Evolutionary conservation across 208 protist genomes (phyloP).

Genomic region (Balamuthia mandrillaris): DNA sequence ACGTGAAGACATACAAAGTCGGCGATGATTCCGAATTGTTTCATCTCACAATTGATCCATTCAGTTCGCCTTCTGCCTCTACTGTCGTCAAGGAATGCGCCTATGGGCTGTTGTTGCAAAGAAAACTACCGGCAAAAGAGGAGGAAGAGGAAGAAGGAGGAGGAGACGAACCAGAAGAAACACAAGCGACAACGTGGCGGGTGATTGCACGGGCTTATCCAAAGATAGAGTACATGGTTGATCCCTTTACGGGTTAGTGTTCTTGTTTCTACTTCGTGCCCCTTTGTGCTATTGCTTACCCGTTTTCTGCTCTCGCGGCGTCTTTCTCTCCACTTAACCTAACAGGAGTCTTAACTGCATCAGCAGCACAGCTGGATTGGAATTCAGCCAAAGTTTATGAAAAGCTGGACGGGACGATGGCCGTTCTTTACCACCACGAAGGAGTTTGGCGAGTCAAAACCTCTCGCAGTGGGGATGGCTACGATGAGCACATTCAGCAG

Average conservation of each 20-base stretch:
- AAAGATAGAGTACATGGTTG: conserved; percentile 13
- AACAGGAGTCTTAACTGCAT: no score
- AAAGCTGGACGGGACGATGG: conserved; percentile 26
- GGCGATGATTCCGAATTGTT: not conserved
- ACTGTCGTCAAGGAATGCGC: conserved; percentile 13
- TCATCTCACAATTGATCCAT: not conserved
- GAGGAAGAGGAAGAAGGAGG: not conserved
- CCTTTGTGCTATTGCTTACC: no score
- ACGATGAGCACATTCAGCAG: not conserved
- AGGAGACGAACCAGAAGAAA: not conserved
- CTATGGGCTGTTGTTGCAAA: not conserved
- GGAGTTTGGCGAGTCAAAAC: not conserved
- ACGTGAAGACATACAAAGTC: not conserved
- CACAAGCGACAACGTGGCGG: not conserved
- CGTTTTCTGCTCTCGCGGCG: no score
- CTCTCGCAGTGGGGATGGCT: not conserved
- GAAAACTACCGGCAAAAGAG: no score
- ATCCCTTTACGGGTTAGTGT: conserved; percentile 27
- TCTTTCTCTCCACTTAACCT: no score
- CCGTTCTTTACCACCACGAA: not conserved
- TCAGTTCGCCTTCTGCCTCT: not conserved
- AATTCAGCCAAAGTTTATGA: not conserved
- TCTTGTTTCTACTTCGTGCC: no score
- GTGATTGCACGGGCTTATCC: not conserved
- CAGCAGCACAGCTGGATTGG: no score